Evolutionary conservation across 2,329 filamentous ascomycete species (phyloP), one percentile per base, ranked within the genome.

Genomic region (Claviceps cyperi): DNA sequence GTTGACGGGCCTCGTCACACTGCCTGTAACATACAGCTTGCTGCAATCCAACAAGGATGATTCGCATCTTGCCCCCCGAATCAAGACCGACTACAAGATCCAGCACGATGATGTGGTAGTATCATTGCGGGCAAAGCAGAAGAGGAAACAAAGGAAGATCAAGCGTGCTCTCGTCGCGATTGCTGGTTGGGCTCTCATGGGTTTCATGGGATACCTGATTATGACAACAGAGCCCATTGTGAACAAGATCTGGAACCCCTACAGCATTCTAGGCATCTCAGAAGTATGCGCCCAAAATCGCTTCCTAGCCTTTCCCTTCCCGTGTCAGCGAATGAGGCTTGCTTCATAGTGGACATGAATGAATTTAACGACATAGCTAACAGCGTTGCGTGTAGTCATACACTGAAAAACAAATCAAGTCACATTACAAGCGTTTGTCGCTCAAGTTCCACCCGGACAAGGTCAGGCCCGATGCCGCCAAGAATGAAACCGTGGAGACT

Each of bases 361-460:
- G 38, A 48, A 7, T 38, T 72, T 17, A 3, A 39, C 8, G 7
- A 41, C 59, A 76, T 53, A 36, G 13, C 47, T 44, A n/a, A 46
- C 36, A 40, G 45, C 44, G 40, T 47, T 40, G 35, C 32, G 9
- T n/a, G 1, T 36, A 89, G 84, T 87, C 84, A 53, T 78, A 86
- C 36, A 83, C 78, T 51, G 92, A 97, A 69, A 92, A 88, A 70
- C 76, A 86, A 58, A 97, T 98, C 72, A 95, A 94, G 69, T 84
- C 78, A 52, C 85, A 87, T 57, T 98, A 95, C 74, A 90, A 85
- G 69, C 81, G 78, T 59, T 78, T 98, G 38, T 92, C 89, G 24
- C 74, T 91, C 58, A 87, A 84, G 59, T 84, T 81, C 68, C 92
- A 98, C 65, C 92, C 92, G 40, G 92, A 98, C 74, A 98, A 98